Percentiles rank a stretch among this genome's conserved stretches.
Evolutionary conservation across 2,329 filamentous ascomycete genomes (phyloP).

Genomic region (Fusarium solani-melongenae): DNA sequence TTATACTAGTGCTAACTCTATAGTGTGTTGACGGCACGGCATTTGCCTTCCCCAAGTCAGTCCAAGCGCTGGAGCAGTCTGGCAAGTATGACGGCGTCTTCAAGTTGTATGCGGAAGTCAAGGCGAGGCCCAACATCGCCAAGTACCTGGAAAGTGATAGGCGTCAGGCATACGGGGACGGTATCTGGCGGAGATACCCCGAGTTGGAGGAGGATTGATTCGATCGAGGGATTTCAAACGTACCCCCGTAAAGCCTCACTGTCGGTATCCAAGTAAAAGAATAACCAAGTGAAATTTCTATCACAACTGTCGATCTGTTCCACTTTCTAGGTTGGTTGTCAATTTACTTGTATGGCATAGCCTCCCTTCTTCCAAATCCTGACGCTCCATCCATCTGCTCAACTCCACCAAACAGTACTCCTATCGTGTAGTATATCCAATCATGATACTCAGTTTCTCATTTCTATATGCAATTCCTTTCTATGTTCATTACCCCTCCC

Average conservation of each 20-base stretch:
- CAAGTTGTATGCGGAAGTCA: constrained; percentile 71
- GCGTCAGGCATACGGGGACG: constrained; percentile 69
- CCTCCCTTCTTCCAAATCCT: background rate
- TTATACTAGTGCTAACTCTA: background rate
- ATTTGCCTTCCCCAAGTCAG: constrained; percentile 77
- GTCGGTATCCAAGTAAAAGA: background rate
- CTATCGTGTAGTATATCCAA: background rate
- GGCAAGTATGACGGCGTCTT: constrained; percentile 72
- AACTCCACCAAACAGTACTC: background rate
- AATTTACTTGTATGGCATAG: background rate
- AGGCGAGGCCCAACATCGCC: constrained; percentile 72
- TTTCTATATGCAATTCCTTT: background rate
- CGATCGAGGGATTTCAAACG: background rate
- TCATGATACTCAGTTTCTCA: background rate
- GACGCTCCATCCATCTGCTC: background rate
- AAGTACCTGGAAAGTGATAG: constrained; percentile 75
- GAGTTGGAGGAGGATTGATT: constrained; percentile 69
- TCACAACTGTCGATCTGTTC: background rate
- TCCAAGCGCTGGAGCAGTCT: constrained; percentile 63
- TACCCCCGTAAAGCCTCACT: background rate
- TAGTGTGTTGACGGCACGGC: constrained; percentile 67
- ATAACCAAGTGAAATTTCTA: background rate
- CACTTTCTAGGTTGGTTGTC: no score
- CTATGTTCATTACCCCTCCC: background rate
- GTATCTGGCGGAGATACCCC: constrained; percentile 78